Base-by-base conservation (phyloP, 2,329 filamentous ascomycete species). In the Cercospora sp. region DNA sequence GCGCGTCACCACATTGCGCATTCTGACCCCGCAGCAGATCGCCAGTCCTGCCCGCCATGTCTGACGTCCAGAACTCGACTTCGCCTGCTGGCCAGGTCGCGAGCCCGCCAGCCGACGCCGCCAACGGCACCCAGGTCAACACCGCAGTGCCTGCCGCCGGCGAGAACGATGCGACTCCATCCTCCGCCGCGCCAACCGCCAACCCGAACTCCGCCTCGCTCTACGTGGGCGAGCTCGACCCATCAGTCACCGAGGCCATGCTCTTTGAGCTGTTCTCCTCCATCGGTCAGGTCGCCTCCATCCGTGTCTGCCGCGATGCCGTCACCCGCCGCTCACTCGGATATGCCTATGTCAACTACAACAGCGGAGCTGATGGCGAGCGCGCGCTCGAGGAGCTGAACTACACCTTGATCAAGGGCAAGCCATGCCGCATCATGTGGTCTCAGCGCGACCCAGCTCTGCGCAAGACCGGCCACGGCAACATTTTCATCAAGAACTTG, bases 331-430 rank as follows among this genome's bases (percentile, higher is more conserved):
- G 95, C 83, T 99, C 95, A 74, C 93, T 99, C 75, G 95, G 95
- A 75, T 99, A 99, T 82, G 95, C 95, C 82, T 99, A 99, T 83
- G 95, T 99, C 84, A 99, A 99, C 89, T 99, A 98, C 89, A 99
- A 98, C 87, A 94, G 93, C 82, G 97, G 94, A 71, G 82, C 89
- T 71, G 95, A 99, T 81, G 95, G 95, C 77, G 95, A 99, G 87
- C 96, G 97, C 84, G 95, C 95, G 78, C 90, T 99, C 70, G 95
- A 99, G 85, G 95, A 99, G 85, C 89, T 99, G 77, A 99, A 99
- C 89, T 99, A 99, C 87, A 99, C 95, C 72, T 86, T 97, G 77
- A 98, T 99, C 87, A 98, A 98, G 89, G 94, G 94, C 78, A 93
- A 92, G 80, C 94, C 95, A 70, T 99, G 95, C 91, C 94, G 95